Evolutionary conservation across 345 rosid genomes (phyloP).

Genomic region (Lumnitzera racemosa): DNA sequence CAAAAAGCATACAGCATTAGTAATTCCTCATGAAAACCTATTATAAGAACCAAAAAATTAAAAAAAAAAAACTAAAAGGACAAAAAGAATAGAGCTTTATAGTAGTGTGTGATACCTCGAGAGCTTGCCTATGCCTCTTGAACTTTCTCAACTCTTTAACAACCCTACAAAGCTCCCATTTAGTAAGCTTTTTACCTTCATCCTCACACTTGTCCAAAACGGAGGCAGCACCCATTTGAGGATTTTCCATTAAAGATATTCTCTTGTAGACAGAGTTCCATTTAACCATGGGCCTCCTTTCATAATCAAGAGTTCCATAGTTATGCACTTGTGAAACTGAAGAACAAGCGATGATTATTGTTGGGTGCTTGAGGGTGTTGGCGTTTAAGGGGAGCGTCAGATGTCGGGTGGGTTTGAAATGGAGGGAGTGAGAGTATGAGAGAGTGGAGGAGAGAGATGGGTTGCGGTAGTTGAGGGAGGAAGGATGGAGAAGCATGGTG

Average conservation of each 20-base stretch:
- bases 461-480: constrained; percentile 36
- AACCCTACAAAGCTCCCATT: constrained; percentile 89
- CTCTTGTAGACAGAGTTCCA: constrained; percentile 78
- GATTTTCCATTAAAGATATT: constrained; percentile 69
- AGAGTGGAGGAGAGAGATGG: constrained; percentile 34
- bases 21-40: no score
- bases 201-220: constrained; percentile 71
- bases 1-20: no score
- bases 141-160: constrained; percentile 86
- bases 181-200: constrained; percentile 54
- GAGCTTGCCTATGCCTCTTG: constrained; percentile 66
- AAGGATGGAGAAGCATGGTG: constrained; percentile 43
- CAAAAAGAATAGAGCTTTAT: no score
- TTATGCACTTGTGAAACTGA: constrained; percentile 49
- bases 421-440: constrained; percentile 34
- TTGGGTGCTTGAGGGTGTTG: background rate
- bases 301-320: constrained; percentile 70
- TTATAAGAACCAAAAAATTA: no score
- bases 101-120: constrained; percentile 42
- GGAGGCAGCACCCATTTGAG: constrained; percentile 59
- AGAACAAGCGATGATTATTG: constrained; percentile 34
- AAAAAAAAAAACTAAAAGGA: no score
- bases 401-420: constrained; percentile 14
- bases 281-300: constrained; percentile 60
- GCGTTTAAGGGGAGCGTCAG: constrained; percentile 9